These are phyloP conservation scores for Coemansia sp. DNA, from an alignment of 192 early-diverging fungal genomes.

Conservation along the genomic window DNA sequence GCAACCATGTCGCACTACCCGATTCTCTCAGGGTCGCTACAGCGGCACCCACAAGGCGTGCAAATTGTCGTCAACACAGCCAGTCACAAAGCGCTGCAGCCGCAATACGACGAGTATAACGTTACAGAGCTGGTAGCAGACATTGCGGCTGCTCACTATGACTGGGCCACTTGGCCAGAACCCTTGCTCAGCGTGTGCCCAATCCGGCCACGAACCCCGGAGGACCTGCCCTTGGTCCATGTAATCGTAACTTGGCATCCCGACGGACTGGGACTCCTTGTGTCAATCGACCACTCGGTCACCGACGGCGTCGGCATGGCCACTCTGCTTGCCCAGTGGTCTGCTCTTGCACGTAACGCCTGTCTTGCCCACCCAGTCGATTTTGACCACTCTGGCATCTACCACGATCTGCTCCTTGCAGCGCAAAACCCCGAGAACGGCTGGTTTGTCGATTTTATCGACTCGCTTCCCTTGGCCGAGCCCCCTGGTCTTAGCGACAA, in stretches of 20 bases:
- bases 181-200: conserved; percentile 19
- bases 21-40: conserved; percentile 22
- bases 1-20: conserved; percentile 28
- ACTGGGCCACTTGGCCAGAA: conserved; percentile 29
- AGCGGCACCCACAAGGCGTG: neutral
- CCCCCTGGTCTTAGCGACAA: neutral
- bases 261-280: conserved; percentile 34
- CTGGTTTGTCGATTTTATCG: conserved; percentile 30
- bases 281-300: conserved; percentile 42
- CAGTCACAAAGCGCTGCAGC: neutral
- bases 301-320: conserved; percentile 35
- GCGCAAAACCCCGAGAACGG: neutral
- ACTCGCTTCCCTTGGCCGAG: conserved; percentile 5
- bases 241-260: conserved; percentile 33
- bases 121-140: conserved; percentile 4
- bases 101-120: conserved; percentile 20
- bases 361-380: conserved; percentile 11
- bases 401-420: neutral
- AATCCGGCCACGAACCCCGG: conserved; percentile 1
- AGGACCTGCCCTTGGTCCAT: conserved; percentile 26
- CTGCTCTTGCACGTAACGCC: neutral
- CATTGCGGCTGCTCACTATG: conserved; percentile 16
- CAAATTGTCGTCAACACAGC: conserved; percentile 6
- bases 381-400: conserved; percentile 24
- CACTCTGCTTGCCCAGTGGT: conserved; percentile 37